These are phyloP conservation scores for Rhizoclosmatium sp. DNA, from an alignment of 192 early-diverging fungal species.

Conservation along the genomic window DNA sequence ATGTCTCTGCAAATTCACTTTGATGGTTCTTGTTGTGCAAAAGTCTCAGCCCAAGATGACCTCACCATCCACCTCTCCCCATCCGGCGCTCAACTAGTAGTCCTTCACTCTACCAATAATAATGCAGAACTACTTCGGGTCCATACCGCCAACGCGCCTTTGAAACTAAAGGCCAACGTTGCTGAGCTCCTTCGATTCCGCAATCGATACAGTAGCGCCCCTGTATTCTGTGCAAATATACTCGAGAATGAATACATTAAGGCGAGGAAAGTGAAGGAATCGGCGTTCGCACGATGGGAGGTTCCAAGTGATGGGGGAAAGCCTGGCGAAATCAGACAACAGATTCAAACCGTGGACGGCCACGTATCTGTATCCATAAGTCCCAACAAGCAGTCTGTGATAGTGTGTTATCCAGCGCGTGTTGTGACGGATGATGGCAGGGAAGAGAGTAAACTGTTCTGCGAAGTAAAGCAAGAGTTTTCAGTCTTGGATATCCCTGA, in stretches of 20 bases:
- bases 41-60: neutral
- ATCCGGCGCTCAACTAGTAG: neutral
- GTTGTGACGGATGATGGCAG: neutral
- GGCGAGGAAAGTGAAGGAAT: neutral
- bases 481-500: conserved; percentile 13
- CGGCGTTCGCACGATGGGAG: neutral
- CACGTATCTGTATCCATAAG: neutral
- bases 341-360: neutral
- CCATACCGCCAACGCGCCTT: neutral
- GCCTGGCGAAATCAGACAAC: neutral
- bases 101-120: neutral
- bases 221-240: neutral
- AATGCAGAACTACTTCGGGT: neutral
- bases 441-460: neutral
- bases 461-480: neutral
- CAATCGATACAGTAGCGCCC: neutral
- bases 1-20: too few species aligned
- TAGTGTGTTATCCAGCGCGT: neutral
- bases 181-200: neutral
- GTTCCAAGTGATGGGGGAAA: neutral
- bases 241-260: neutral
- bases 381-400: neutral
- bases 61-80: neutral
- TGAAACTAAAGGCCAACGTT: neutral
- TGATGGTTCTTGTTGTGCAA: too few species aligned